phyloP scores from a whole-genome alignment of 148 eudicot species.

The Rhododendron ferrugineum region DNA sequence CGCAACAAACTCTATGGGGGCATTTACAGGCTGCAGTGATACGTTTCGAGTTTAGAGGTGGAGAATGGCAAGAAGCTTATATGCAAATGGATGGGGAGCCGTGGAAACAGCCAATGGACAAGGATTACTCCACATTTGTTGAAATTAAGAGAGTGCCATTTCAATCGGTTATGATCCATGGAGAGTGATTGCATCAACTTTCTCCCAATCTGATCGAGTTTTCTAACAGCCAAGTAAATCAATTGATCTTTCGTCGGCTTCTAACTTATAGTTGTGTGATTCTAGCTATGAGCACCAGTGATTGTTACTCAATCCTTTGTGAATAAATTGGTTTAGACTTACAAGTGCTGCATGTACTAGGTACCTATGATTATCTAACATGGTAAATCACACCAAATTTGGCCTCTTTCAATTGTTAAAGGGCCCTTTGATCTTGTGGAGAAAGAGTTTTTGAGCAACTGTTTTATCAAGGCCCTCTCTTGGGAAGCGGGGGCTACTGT shows the following conservation, averaged over 20 bases:
- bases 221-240: not conserved
- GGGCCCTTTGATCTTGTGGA: not conserved
- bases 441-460: not conserved
- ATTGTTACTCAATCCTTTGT: not conserved
- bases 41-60: conserved; percentile 85
- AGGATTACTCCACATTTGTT: conserved; percentile 70
- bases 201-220: not conserved
- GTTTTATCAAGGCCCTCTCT: not conserved
- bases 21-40: conserved; percentile 69
- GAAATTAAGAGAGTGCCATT: conserved; percentile 71
- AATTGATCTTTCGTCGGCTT: not conserved
- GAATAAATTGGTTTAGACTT: not conserved
- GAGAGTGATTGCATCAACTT: conserved; percentile 28
- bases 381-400: not conserved
- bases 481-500: too few species aligned
- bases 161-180: conserved; percentile 68
- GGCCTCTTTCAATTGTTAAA: not conserved
- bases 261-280: not conserved
- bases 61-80: conserved; percentile 71
- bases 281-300: not conserved
- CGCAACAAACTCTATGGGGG: not conserved
- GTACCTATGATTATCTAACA: not conserved
- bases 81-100: conserved; percentile 99
- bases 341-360: not conserved
- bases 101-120: conserved; percentile 90